Percentiles rank a stretch among this genome's conserved stretches.
Conservation (phyloP, 2,329 filamentous ascomycete species). For the Talaromyces sp. region DNA sequence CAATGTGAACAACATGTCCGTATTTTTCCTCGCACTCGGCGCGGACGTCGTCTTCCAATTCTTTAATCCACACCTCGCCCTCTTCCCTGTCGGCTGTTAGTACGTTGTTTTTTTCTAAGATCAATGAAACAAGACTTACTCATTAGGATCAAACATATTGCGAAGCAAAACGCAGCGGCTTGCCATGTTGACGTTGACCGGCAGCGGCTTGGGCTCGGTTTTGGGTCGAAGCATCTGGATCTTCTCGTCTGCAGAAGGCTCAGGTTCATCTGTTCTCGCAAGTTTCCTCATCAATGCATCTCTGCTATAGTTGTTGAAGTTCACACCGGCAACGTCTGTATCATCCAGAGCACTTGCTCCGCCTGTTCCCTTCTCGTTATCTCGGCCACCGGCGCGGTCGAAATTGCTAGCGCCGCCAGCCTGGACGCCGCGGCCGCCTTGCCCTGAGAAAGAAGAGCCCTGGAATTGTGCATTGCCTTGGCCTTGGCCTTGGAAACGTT, state of each 20-base stretch:
- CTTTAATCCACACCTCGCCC: conserved; percentile 83
- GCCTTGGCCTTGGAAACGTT: conserved; percentile 84
- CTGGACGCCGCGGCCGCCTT: conserved; percentile 79
- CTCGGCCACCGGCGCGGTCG: conserved; percentile 82
- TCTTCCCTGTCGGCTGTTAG: conserved; percentile 58
- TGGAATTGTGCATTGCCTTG: conserved; percentile 67
- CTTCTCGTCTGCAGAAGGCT: conserved; percentile 57
- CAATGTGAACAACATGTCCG: conserved; percentile 95
- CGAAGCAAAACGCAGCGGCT: conserved; percentile 90
- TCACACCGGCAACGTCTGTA: conserved; percentile 94
- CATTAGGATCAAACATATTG: conserved; percentile 88
- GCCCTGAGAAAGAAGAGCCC: conserved; percentile 86
- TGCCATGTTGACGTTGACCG: conserved; percentile 83
- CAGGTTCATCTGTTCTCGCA: conserved; percentile 84
- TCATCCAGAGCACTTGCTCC: conserved; percentile 95
- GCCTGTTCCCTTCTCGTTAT: conserved; percentile 79
- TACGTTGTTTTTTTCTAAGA: not conserved
- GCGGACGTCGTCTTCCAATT: conserved; percentile 89
- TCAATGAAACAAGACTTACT: conserved; percentile 57
- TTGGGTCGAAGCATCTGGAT: conserved; percentile 71
- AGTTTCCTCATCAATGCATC: conserved; percentile 98
- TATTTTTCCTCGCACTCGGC: conserved; percentile 92
- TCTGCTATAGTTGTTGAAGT: conserved; percentile 99
- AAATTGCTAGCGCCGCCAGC: conserved; percentile 71
- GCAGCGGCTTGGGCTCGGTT: conserved; percentile 70